Base-by-base conservation (phyloP, 2,329 filamentous ascomycete species). In the Fusarium longipes region DNA sequence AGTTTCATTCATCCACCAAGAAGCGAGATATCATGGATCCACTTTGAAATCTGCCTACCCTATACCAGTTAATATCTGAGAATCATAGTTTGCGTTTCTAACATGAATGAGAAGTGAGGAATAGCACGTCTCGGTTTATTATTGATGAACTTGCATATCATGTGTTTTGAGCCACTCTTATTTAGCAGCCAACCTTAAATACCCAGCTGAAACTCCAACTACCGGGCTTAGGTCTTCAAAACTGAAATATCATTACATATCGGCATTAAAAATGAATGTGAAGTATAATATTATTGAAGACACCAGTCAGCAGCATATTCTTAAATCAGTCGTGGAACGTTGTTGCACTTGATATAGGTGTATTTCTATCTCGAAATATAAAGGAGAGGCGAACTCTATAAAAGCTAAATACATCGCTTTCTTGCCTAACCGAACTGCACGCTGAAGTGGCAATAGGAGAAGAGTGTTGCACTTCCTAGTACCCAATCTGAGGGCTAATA, bases 301-400 rank as follows among this genome's bases (percentile, higher is more conserved):
- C 20, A 20, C 8, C 20, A 38, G 22, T 8, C 11, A 10, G 7
- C 17, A 4, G 5, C 6, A 14, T n/a, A 3, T 5, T 15, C 24
- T 15, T 39, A 25, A 10, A 32, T 53, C 51, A 57, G 52, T 45
- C 5, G 12, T 10, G 25, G 32, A n/a, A 18, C 7, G 24, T 15
- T 4, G 8, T 17, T 42, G n/a, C 40, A n/a, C 43, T 51, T 53
- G 30, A 65, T 51, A 35, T 53, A 55, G 63, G 62, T 66, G 60
- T 68, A 66, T 73, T 65, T 73, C 58, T 71, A 71, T 69, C 63
- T 61, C 67, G 58, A 42, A 55, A 48, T 55, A 68, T 24, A 58
- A 44, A 43, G 63, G 65, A 70, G 71, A 66, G 70, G 66, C 58
- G 64, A 71, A 70, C 59, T 73, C 71, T 74, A 73, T 63, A 59